A percentile compares a stretch with the other conserved stretches of the same genome.
These are phyloP conservation scores for Aureobasidium lini DNA, from an alignment of 2,329 filamentous ascomycete species.

Conservation along the genomic window DNA sequence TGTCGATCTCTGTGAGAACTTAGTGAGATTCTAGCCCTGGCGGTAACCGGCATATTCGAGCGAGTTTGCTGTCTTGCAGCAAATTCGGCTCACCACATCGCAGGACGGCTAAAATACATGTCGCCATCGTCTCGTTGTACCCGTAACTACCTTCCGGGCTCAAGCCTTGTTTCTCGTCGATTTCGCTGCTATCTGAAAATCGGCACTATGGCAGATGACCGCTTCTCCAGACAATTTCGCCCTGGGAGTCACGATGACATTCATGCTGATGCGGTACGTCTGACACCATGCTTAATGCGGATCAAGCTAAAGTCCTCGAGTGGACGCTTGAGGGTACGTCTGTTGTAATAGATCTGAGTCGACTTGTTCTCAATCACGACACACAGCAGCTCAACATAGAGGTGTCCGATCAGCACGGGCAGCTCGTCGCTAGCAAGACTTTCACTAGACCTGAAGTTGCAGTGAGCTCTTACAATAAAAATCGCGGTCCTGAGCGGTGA, in stretches of 20 bases:
- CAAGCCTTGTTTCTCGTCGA: neutral
- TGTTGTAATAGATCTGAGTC: neutral
- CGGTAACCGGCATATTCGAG: neutral
- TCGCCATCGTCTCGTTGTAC: neutral
- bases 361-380: neutral
- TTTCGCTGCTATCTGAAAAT: neutral
- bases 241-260: neutral
- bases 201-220: neutral
- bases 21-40: neutral
- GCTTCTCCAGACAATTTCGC: neutral
- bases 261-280: neutral
- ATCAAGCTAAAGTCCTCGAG: neutral
- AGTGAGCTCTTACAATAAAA: too few species aligned
- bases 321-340: neutral
- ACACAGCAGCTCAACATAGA: neutral
- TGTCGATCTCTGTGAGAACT: too few species aligned
- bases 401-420: neutral
- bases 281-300: neutral
- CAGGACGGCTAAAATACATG: neutral
- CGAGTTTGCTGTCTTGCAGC: neutral
- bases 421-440: neutral
- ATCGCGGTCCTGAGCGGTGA: too few species aligned
- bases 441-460: neutral
- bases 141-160: neutral
- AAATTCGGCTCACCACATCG: neutral